Evolutionary conservation across 2,329 filamentous ascomycete species (phyloP), one percentile per base, ranked within the genome.

Genomic region (Fusarium abutilonis): DNA sequence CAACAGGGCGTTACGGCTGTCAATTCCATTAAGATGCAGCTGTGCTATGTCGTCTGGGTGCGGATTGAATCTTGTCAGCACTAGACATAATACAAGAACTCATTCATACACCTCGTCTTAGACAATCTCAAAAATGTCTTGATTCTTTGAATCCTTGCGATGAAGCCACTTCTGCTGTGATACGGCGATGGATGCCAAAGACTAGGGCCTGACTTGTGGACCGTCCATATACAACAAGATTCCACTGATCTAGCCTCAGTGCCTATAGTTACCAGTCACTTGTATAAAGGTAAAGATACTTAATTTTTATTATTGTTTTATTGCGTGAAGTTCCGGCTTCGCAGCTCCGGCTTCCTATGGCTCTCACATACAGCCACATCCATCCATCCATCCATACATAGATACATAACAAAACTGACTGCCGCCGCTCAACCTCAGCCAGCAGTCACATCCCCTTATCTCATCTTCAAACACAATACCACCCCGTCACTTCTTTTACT

Each of bases 241-340:
- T 19, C 19, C 4, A 19, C 19, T 19, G 19, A 4, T 19, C 19
- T 19, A 19, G 19, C 19, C 19, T 19, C 19, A 19, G 19, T 19
- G 19, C 19, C 19, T 19, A 19, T 19, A 19, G 19, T 4, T 19
- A 38, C 15, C 9, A 13, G 35, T 38, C 35, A 38, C 35, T 11
- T 17, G 15, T 6, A 36, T 6, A 11, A 13, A 11, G 29, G 13
- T 8, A 4, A 11, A 5, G 8, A 3, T 29, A 34, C 4, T 7
- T 68, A 41, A 49, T 60, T 67, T 26, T 58, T 58, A 44, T 54
- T 46, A 47, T 67, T 15, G 52, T 64, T 70, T 65, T 51, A 63
- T 70, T 69, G 54, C 41, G 43, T 58, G 50, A 62, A 67, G 58
- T 48, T 60, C 39, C 34, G 57, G 62, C 62, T 65, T 67, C 48